Evolutionary conservation across 441 rosid species (phyloP).

Genomic region (Mallotus japonicus): DNA sequence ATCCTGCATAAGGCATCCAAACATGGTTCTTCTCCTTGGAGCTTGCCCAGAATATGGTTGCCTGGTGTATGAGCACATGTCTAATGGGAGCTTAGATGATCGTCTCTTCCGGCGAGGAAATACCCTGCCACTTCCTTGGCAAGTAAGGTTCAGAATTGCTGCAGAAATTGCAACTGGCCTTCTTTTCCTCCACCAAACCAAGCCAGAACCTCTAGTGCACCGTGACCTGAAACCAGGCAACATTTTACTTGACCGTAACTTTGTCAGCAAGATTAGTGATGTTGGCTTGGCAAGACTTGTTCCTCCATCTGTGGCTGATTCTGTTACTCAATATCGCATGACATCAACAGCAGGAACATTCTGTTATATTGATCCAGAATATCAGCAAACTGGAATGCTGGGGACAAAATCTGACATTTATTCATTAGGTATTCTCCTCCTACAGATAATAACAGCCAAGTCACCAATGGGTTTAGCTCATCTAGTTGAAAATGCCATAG

Average conservation of each 20-base stretch:
- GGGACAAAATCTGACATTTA: conserved; percentile 79
- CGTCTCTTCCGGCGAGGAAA: conserved; percentile 54
- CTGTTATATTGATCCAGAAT: conserved; percentile 91
- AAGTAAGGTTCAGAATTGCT: conserved; percentile 59
- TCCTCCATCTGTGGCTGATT: conserved; percentile 67
- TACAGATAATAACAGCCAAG: conserved; percentile 74
- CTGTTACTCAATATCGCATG: conserved; percentile 73
- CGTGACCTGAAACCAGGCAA: conserved; percentile 89
- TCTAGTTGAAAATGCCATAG: conserved; percentile 58
- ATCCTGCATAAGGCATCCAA: conserved; percentile 80
- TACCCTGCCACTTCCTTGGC: conserved; percentile 67
- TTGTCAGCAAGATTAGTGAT: conserved; percentile 81
- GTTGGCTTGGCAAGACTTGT: conserved; percentile 89
- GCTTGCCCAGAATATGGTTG: conserved; percentile 85
- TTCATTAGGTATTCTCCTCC: conserved; percentile 73
- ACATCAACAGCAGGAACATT: conserved; percentile 90
- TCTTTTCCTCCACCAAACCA: conserved; percentile 83
- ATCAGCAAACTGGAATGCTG: conserved; percentile 87
- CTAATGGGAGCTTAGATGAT: conserved; percentile 87
- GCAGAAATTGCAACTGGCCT: conserved; percentile 87
- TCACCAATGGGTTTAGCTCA: conserved; percentile 88
- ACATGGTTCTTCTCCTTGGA: conserved; percentile 89
- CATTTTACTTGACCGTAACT: conserved; percentile 77
- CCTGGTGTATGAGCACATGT: conserved; percentile 82
- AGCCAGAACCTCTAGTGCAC: conserved; percentile 90